These are phyloP conservation scores for Emericellopsis cladophorae DNA, from an alignment of 2,329 filamentous ascomycete genomes.

Conservation along the genomic window DNA sequence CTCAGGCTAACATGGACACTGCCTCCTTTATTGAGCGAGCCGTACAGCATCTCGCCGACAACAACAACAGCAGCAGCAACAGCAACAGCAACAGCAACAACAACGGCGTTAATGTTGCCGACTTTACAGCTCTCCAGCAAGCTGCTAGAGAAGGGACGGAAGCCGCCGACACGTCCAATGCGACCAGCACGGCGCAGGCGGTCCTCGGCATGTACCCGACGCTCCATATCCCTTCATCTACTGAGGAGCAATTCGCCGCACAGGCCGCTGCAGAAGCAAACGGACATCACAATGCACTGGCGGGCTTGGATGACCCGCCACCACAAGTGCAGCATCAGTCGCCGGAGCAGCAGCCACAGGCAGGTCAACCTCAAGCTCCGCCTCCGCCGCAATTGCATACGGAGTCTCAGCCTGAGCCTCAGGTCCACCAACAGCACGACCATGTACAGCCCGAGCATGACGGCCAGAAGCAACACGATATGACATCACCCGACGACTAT, in stretches of 20 bases:
- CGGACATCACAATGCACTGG: slow-evolving; percentile 18
- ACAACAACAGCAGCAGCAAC: slow-evolving; percentile 18
- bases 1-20: slow-evolving; percentile 32
- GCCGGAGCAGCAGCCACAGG: slow-evolving; percentile 3
- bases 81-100: slow-evolving; percentile 12
- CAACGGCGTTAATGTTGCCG: slow-evolving; percentile 31
- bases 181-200: slow-evolving; percentile 46
- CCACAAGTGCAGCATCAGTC: slow-evolving; percentile 1
- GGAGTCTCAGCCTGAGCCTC: neutral
- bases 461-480: slow-evolving; percentile 5
- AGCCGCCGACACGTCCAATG: slow-evolving; percentile 22
- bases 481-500: too few relatives aligned
- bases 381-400: neutral
- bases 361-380: slow-evolving; percentile 4
- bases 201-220: slow-evolving; percentile 48
- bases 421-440: neutral
- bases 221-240: slow-evolving; percentile 42
- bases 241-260: slow-evolving; percentile 47
- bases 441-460: slow-evolving; percentile 11
- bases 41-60: slow-evolving; percentile 22
- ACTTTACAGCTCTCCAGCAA: slow-evolving; percentile 44
- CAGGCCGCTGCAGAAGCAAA: slow-evolving; percentile 24
- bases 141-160: slow-evolving; percentile 28
- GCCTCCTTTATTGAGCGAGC: slow-evolving; percentile 42
- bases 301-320: slow-evolving; percentile 1